Conservation (phyloP, 2,329 filamentous ascomycete species). For the Paecilomyces sp. region DNA sequence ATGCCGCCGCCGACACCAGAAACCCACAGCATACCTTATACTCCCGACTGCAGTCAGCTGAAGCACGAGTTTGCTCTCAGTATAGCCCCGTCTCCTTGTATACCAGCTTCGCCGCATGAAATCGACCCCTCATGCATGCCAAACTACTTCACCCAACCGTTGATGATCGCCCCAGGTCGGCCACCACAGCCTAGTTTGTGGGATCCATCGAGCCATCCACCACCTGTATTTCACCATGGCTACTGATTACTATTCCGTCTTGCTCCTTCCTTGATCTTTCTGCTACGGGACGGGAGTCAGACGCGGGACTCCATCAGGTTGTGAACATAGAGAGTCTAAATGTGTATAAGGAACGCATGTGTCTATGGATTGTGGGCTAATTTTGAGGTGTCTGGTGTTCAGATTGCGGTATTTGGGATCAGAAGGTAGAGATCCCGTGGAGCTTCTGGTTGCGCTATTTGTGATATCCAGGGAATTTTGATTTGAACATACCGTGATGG, state of each 20-base stretch:
- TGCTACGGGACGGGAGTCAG: not conserved
- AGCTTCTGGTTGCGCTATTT: not conserved
- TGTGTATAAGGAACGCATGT: not conserved
- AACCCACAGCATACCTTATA: not conserved
- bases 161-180: not conserved
- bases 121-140: not conserved
- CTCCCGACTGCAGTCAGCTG: not conserved
- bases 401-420: not conserved
- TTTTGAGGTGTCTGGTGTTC: not conserved
- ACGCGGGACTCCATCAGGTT: not conserved
- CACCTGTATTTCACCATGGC: not conserved
- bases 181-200: not conserved
- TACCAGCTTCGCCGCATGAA: not conserved
- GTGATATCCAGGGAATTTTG: not conserved
- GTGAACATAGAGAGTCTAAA: not conserved
- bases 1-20: not conserved
- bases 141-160: not conserved
- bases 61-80: not conserved
- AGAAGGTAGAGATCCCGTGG: not conserved
- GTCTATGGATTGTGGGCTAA: not conserved
- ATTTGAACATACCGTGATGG: not conserved
- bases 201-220: not conserved
- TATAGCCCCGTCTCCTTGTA: not conserved
- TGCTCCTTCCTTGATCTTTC: not conserved
- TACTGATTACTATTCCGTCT: not conserved